Evolutionary conservation across 1,139 yeast genomes (phyloP).

Genomic region (Kodamaea fungicola): DNA sequence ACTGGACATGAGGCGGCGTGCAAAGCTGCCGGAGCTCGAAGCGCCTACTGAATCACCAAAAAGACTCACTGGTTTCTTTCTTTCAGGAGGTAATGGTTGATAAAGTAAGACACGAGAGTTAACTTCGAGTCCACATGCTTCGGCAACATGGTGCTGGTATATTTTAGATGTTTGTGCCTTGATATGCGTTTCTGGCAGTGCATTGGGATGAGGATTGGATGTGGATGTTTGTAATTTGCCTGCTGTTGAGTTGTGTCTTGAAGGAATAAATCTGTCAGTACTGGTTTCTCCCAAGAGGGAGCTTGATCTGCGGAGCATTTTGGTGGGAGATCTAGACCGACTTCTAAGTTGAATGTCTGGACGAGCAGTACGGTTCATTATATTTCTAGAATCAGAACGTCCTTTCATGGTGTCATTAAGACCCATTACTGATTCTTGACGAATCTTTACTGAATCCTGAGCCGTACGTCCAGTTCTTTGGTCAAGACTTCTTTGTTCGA

Average conservation of each 20-base stretch:
- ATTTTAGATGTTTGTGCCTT: constrained; percentile 68
- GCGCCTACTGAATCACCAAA: constrained; percentile 20
- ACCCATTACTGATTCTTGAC: no score
- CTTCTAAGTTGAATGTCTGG: not conserved
- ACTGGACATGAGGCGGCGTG: constrained; percentile 8
- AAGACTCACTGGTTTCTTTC: constrained; percentile 54
- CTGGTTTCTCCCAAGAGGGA: constrained; percentile 23
- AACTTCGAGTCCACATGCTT: constrained; percentile 88
- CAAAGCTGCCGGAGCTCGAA: constrained; percentile 8
- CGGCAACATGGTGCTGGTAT: constrained; percentile 84
- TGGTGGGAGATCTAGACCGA: constrained; percentile 15
- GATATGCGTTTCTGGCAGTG: constrained; percentile 53
- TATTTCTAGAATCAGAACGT: not conserved
- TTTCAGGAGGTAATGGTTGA: constrained; percentile 83
- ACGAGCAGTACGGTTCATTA: not conserved
- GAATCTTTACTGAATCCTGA: no score
- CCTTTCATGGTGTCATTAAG: not conserved
- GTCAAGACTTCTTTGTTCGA: no score
- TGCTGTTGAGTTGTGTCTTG: constrained; percentile 39
- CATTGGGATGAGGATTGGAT: constrained; percentile 40
- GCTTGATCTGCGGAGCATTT: constrained; percentile 33
- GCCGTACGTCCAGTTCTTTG: no score
- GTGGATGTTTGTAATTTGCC: constrained; percentile 35
- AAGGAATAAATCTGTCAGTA: constrained; percentile 43
- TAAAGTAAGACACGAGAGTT: constrained; percentile 83